Percentiles rank a stretch among this genome's conserved stretches.
Evolutionary conservation across 78 protist species (phyloP).

Genomic region (Dictyostelium capitatum): DNA sequence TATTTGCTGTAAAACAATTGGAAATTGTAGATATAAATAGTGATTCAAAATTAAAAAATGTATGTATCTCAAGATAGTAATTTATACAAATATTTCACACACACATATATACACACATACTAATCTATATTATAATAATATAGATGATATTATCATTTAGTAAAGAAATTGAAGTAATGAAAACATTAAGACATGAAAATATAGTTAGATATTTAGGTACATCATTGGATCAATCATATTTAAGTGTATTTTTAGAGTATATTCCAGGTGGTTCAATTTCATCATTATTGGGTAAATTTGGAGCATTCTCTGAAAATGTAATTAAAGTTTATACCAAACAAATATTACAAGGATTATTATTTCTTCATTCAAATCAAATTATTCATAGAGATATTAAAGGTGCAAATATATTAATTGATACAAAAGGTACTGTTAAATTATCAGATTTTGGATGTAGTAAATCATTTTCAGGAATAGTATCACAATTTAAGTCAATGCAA

Average conservation of each 20-base stretch:
- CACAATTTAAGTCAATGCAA: slow-evolving; percentile 72
- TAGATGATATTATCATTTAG: slow-evolving; percentile 69
- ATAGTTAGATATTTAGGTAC: slow-evolving; percentile 87
- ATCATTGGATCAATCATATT: slow-evolving; percentile 36
- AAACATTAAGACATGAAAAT: slow-evolving; percentile 84
- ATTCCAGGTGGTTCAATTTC: slow-evolving; percentile 91
- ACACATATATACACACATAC: not conserved
- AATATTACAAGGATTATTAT: slow-evolving; percentile 84
- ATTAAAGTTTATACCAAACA: slow-evolving; percentile 83
- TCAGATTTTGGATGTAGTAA: slow-evolving; percentile 87
- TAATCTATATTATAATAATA: too few species aligned
- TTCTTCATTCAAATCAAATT: slow-evolving; percentile 84
- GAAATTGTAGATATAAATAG: slow-evolving; percentile 55
- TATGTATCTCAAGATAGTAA: not conserved
- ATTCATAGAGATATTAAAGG: slow-evolving; percentile 95
- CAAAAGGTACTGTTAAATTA: slow-evolving; percentile 85
- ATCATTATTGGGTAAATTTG: slow-evolving; percentile 84
- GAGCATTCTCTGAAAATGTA: slow-evolving; percentile 82
- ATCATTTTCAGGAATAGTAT: slow-evolving; percentile 39
- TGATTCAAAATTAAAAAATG: slow-evolving; percentile 21
- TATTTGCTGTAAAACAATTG: slow-evolving; percentile 89
- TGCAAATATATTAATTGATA: slow-evolving; percentile 90
- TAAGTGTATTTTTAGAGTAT: slow-evolving; percentile 89
- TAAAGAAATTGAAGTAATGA: slow-evolving; percentile 86
- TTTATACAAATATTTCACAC: too few species aligned